Conservation (phyloP, 1,284 basidiomycete species). For the Mycosarcoma maydis region DNA sequence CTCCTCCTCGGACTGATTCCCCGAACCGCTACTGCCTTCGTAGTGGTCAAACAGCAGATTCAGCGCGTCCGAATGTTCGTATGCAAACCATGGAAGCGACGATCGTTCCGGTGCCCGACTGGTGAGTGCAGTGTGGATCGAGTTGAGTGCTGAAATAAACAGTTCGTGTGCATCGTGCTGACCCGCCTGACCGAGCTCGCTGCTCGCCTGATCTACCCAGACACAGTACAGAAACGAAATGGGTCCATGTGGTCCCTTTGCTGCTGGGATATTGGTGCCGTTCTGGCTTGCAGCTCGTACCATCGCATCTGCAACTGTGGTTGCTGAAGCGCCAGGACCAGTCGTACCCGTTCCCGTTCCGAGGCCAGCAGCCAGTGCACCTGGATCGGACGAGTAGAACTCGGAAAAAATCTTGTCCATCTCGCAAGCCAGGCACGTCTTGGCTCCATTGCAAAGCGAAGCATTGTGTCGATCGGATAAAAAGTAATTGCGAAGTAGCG, state of each 20-base stretch:
- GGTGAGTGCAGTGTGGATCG: constrained; percentile 57
- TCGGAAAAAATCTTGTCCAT: constrained; percentile 91
- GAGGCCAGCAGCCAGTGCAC: constrained; percentile 1
- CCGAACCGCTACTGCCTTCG: constrained; percentile 34
- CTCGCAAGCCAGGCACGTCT: constrained; percentile 88
- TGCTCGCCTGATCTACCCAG: constrained; percentile 77
- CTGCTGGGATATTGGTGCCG: constrained; percentile 3
- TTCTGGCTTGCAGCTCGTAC: constrained; percentile 3
- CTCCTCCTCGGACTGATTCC: constrained; percentile 41
- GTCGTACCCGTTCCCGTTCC: neutral
- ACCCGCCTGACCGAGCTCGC: constrained; percentile 86
- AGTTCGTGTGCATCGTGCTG: constrained; percentile 92
- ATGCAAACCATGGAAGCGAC: constrained; percentile 42
- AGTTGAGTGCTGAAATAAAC: constrained; percentile 65
- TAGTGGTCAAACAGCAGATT: constrained; percentile 49
- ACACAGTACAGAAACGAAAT: constrained; percentile 84
- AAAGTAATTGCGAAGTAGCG: constrained; percentile 87
- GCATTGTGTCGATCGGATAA: constrained; percentile 84
- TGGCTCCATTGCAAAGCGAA: constrained; percentile 73
- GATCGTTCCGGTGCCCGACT: constrained; percentile 42
- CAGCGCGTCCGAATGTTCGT: constrained; percentile 40
- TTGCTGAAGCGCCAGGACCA: constrained; percentile 71
- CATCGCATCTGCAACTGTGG: constrained; percentile 58
- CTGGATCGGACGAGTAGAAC: constrained; percentile 64
- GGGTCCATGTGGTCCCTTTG: constrained; percentile 77